Evolutionary conservation across 306 rosid genomes (phyloP).

Genomic region (Malus domestica): DNA sequence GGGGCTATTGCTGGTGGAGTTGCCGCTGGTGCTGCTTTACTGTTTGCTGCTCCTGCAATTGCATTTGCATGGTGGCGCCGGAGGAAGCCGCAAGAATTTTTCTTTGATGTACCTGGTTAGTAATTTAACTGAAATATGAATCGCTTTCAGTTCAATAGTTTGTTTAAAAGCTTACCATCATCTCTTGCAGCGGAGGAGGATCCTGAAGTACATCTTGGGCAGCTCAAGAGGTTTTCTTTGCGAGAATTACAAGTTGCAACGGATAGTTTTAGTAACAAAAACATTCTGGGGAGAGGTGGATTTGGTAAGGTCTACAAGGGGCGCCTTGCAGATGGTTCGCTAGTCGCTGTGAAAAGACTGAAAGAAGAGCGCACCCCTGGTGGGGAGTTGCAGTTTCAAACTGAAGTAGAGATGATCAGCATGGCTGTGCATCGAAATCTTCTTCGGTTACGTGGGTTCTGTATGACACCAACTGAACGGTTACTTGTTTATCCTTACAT

Average conservation of each 20-base stretch:
- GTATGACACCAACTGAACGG: slow-evolving; percentile 98
- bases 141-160: slow-evolving; percentile 13
- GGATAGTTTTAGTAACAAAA: slow-evolving; percentile 92
- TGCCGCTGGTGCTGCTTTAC: slow-evolving; percentile 97
- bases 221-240: slow-evolving; percentile 91
- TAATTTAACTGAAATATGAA: not conserved
- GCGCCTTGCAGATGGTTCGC: slow-evolving; percentile 83
- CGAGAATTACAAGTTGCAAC: slow-evolving; percentile 95
- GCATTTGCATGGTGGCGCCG: slow-evolving; percentile 99
- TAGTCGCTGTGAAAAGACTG: slow-evolving; percentile 92
- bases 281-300: slow-evolving; percentile 96
- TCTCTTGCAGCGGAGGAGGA: slow-evolving; percentile 89
- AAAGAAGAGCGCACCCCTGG: slow-evolving; percentile 99
- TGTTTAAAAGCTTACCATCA: slow-evolving; percentile 10
- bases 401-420: slow-evolving; percentile 99
- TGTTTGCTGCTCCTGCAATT: slow-evolving; percentile 97
- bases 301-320: slow-evolving; percentile 99
- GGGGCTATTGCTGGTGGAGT: slow-evolving; percentile 99
- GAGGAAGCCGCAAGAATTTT: slow-evolving; percentile 92
- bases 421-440: slow-evolving; percentile 99
- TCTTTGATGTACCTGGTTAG: slow-evolving; percentile 98
- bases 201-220: slow-evolving; percentile 98
- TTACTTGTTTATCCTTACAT: slow-evolving; percentile 96
- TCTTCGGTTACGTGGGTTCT: slow-evolving; percentile 87
- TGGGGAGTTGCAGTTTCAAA: slow-evolving; percentile 98